Evolutionary conservation across 129 eudicot species (phyloP).

Genomic region (Chrysanthemum lavandulifolium): DNA sequence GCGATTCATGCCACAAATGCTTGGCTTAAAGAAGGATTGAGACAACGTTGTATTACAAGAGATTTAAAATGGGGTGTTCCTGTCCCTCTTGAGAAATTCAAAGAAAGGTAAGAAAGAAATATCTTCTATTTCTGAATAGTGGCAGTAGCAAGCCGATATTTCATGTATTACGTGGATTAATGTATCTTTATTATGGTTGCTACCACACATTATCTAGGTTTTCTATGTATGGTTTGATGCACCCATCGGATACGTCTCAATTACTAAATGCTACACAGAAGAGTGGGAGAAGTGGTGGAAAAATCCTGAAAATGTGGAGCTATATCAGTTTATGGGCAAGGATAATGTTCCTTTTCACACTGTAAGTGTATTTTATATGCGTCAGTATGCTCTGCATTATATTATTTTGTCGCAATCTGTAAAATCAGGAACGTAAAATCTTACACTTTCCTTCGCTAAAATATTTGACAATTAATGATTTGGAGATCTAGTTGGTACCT

Average conservation of each 20-base stretch:
- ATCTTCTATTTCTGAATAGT: not conserved
- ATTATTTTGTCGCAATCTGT: not conserved
- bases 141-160: not conserved
- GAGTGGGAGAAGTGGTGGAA: constrained; percentile 99
- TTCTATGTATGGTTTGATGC: constrained; percentile 99
- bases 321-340: constrained; percentile 98
- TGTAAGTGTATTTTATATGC: constrained; percentile 48
- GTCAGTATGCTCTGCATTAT: not conserved
- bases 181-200: not conserved
- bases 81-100: constrained; percentile 81
- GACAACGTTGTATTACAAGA: constrained; percentile 84
- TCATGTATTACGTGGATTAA: not conserved
- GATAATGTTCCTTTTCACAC: constrained; percentile 98
- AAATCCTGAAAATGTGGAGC: constrained; percentile 96
- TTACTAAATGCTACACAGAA: constrained; percentile 80
- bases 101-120: constrained; percentile 60
- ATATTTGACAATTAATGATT: not conserved
- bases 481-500: not conserved
- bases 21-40: constrained; percentile 95
- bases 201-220: constrained; percentile 44
- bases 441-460: too few species aligned
- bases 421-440: not conserved
- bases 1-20: constrained; percentile 91
- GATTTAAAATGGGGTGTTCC: constrained; percentile 99
- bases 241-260: constrained; percentile 95